Percentiles rank a stretch among this genome's conserved stretches.
phyloP scores from a whole-genome alignment of 2,329 filamentous ascomycete species.

The Colletotrichum lentis region DNA sequence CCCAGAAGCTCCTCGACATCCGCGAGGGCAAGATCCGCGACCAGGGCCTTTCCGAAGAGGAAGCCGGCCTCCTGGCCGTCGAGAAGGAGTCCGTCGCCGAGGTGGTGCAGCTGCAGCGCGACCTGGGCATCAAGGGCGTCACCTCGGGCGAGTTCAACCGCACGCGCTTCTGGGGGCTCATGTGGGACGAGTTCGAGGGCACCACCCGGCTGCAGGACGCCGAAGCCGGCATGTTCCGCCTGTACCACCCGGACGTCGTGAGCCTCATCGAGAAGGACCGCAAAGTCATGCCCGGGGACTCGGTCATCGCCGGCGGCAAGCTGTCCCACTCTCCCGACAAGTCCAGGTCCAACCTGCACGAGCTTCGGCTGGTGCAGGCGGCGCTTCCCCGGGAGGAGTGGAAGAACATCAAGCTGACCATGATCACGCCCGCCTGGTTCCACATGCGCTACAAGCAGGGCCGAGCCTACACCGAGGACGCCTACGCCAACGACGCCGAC shows the following conservation, averaged over 20 bases:
- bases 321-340: constrained; percentile 54
- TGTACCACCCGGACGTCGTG: constrained; percentile 64
- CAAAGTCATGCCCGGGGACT: constrained; percentile 65
- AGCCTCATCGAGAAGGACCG: constrained; percentile 61
- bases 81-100: constrained; percentile 73
- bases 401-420: constrained; percentile 62
- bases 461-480: constrained; percentile 41
- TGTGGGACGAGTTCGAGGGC: constrained; percentile 64
- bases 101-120: constrained; percentile 73
- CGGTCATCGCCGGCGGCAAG: constrained; percentile 61
- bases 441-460: constrained; percentile 44
- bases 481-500: constrained; percentile 50
- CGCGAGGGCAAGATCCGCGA: constrained; percentile 66
- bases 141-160: constrained; percentile 74
- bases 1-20: constrained; percentile 61
- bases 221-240: constrained; percentile 60
- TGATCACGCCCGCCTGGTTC: constrained; percentile 63
- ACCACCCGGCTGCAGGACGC: constrained; percentile 59
- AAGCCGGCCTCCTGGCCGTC: constrained; percentile 63
- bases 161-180: constrained; percentile 60
- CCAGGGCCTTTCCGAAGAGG: constrained; percentile 51
- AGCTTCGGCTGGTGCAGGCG: constrained; percentile 58
- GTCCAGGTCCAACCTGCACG: constrained; percentile 58
- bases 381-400: constrained; percentile 57
- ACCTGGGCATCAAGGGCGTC: constrained; percentile 71